Base-by-base conservation (phyloP, 2,329 filamentous ascomycete species). In the Ceratocystis huliohia region DNA sequence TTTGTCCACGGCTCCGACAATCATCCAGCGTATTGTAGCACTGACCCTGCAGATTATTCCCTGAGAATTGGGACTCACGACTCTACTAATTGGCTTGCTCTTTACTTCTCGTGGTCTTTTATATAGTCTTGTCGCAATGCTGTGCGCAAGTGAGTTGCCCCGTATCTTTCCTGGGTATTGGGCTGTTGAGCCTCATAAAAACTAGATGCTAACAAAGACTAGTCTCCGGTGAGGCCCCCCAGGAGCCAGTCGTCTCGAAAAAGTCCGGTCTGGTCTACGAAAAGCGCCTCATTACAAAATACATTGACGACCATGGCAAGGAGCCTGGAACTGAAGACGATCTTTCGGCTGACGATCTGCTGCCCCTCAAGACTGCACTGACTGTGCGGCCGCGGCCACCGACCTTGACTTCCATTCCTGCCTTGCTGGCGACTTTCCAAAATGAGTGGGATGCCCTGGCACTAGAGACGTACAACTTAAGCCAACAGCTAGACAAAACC, bases 381-480 rank as follows among this genome's bases (percentile, higher is more conserved):
- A 83, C 91, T 71, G 90, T 96, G 69, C 88, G 89, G 72, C 93
- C 94, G 63, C 85, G 94, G 73, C 92, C 94, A 67, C 93, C 94
- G 41, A 92, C 91, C 44, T 85, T 97, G 72, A 97, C 94, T 65
- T 99, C 94, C 46, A 96, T 99, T 73, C 94, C 94, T 25, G 91
- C 94, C 20, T 84, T 99, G 66, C 88, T 99, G 66, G 88, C 90
- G 63, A 88, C 92, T 48, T 97, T 99, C 76, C 94, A 99, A 76
- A 96, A 96, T 75, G 94, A 99, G 81, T 99, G 94, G 94, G 94
- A 99, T 75, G 88, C 92, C 7, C 79, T 96, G 57, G 90, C 93
- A 13, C 80, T 97, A 45, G 94, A 99, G 78, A 89, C 91, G 63
- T 96, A 91, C 75, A 94, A 90, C 71, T 79, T 97, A 68, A 88